Evolutionary conservation across 2,329 filamentous ascomycete genomes (phyloP).

Genomic region (Fusarium subtropicale): DNA sequence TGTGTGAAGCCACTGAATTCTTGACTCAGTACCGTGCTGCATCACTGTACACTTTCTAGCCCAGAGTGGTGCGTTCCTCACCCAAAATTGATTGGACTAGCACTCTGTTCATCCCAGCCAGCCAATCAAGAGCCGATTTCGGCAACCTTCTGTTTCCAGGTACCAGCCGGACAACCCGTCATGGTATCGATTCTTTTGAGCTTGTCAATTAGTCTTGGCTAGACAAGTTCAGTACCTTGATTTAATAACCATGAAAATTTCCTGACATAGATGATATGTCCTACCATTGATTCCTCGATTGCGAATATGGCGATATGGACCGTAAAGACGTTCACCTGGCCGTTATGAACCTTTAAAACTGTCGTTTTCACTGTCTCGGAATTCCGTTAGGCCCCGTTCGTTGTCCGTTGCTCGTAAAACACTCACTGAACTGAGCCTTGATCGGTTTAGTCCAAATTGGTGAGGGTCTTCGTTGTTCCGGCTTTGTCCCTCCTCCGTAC

Average conservation of each 20-base stretch:
- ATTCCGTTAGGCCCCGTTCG: slow-evolving; percentile 46
- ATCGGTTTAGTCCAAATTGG: slow-evolving; percentile 30
- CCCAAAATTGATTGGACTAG: slow-evolving; percentile 3
- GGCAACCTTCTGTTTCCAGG: slow-evolving; percentile 36
- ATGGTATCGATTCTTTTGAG: slow-evolving; percentile 35
- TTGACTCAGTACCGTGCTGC: slow-evolving; percentile 31
- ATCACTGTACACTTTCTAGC: slow-evolving; percentile 28
- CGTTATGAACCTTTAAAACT: neutral
- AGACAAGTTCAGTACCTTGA: slow-evolving; percentile 22
- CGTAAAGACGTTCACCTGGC: neutral
- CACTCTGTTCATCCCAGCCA: slow-evolving; percentile 15
- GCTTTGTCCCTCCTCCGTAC: slow-evolving; percentile 44
- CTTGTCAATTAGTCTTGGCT: slow-evolving; percentile 18
- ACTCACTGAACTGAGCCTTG: slow-evolving; percentile 5
- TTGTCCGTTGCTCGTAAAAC: slow-evolving; percentile 42
- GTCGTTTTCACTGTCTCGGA: slow-evolving; percentile 31
- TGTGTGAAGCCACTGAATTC: slow-evolving; percentile 34
- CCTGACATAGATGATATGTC: neutral
- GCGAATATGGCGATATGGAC: neutral
- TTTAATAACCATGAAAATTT: neutral
- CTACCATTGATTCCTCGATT: neutral
- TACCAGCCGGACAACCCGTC: slow-evolving; percentile 26
- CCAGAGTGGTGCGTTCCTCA: slow-evolving; percentile 24
- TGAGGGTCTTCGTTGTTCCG: slow-evolving; percentile 45
- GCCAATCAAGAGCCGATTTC: slow-evolving; percentile 34